These are phyloP conservation scores for Fusarium mundagurra DNA, from an alignment of 2,329 filamentous ascomycete species.

Conservation along the genomic window DNA sequence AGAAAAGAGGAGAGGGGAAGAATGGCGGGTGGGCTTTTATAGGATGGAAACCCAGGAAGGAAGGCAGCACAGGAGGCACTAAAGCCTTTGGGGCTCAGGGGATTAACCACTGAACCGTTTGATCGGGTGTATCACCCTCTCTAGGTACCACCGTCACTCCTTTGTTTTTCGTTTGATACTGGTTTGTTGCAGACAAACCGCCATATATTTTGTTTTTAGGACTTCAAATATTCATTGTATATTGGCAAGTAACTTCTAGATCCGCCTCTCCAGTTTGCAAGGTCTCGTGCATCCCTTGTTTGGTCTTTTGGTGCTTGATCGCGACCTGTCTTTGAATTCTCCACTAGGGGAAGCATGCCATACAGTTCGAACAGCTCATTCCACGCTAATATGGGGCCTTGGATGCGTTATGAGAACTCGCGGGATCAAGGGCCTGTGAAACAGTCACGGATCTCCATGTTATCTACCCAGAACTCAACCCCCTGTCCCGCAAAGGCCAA, in stretches of 20 bases:
- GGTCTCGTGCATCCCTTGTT: too few species aligned
- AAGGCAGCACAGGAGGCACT: neutral
- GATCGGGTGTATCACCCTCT: neutral
- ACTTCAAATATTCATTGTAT: neutral
- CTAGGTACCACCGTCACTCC: neutral
- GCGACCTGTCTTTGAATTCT: neutral
- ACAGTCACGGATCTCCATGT: neutral
- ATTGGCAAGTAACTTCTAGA: too few species aligned
- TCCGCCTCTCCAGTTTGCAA: too few species aligned
- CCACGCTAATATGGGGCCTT: fast-evolving
- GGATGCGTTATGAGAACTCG: too few species aligned
- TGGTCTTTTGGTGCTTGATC: too few species aligned
- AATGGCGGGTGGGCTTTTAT: neutral
- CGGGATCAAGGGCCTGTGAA: neutral
- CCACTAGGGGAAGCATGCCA: neutral
- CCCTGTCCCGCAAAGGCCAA: neutral
- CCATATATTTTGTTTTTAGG: neutral
- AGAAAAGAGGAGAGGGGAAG: neutral
- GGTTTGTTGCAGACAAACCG: fast-evolving
- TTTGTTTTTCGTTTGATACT: neutral
- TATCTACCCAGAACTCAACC: neutral
- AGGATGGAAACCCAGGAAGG: neutral
- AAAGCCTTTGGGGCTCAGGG: neutral
- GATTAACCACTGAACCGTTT: neutral
- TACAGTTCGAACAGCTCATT: too few species aligned